phyloP scores from a whole-genome alignment of 176 grass and related monocot genomes.

The Zea mays region Zm-B73-REFERENCE-NAM-5.0 NC_050099.1:78125501-78126000 shows the following conservation, averaged over 20 bases:
- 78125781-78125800: conserved; percentile 89
- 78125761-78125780: conserved; percentile 96
- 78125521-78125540: too few relatives aligned
- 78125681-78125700: conserved; percentile 83
- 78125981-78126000: too few relatives aligned
- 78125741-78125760: conserved; percentile 98
- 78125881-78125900: too few relatives aligned
- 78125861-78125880: too few relatives aligned
- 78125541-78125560: conserved; percentile 82
- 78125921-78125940: too few relatives aligned
- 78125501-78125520: too few relatives aligned
- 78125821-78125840: too few relatives aligned
- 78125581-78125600: conserved; percentile 70
- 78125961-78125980: too few relatives aligned
- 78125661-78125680: conserved; percentile 70
- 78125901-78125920: too few relatives aligned
- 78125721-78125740: conserved; percentile 94
- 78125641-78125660: conserved; percentile 41
- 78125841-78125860: too few relatives aligned
- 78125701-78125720: conserved; percentile 74
- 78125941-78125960: too few relatives aligned
- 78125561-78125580: conserved; percentile 87
- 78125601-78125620: conserved; percentile 60
- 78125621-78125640: conserved; percentile 48
- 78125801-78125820: too few relatives aligned